Percentiles rank a stretch among this genome's conserved stretches.
These are phyloP conservation scores for Wallemia hederae DNA, from an alignment of 1,284 basidiomycete genomes.

Conservation along the genomic window DNA sequence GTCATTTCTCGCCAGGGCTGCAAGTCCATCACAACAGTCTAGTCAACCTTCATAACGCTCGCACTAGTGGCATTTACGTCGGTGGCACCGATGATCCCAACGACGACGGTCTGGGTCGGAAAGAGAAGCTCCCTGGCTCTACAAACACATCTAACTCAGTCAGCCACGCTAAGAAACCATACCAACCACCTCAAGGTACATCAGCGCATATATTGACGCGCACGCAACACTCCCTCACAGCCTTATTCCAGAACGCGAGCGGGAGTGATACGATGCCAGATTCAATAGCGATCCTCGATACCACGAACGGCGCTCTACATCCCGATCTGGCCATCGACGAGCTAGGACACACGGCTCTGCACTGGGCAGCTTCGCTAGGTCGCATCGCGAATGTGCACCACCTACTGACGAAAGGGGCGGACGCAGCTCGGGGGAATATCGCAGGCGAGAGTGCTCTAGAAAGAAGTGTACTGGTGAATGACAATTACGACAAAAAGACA, in stretches of 20 bases:
- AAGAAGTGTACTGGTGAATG: conserved; percentile 64
- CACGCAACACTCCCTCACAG: background rate
- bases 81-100: background rate
- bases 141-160: conserved; percentile 15
- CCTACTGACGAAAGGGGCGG: conserved; percentile 42
- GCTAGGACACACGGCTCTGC: conserved; percentile 76
- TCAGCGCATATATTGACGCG: background rate
- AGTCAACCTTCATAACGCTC: background rate
- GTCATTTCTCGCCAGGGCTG: background rate
- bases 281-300: conserved; percentile 18
- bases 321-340: conserved; percentile 66
- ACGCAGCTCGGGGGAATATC: conserved; percentile 66
- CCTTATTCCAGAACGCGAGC: background rate
- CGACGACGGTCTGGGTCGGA: background rate
- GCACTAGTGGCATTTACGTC: background rate
- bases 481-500: conserved; percentile 46
- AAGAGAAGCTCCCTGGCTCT: background rate
- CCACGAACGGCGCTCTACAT: conserved; percentile 21
- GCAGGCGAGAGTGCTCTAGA: conserved; percentile 85
- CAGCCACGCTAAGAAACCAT: conserved; percentile 36
- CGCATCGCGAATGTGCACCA: conserved; percentile 34
- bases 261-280: conserved; percentile 6
- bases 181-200: conserved; percentile 23
- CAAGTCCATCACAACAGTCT: background rate
- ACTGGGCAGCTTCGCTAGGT: conserved; percentile 69